These are phyloP conservation scores for Rubia peregrina DNA, from an alignment of 305 asterid species.

Conservation along the genomic window DNA sequence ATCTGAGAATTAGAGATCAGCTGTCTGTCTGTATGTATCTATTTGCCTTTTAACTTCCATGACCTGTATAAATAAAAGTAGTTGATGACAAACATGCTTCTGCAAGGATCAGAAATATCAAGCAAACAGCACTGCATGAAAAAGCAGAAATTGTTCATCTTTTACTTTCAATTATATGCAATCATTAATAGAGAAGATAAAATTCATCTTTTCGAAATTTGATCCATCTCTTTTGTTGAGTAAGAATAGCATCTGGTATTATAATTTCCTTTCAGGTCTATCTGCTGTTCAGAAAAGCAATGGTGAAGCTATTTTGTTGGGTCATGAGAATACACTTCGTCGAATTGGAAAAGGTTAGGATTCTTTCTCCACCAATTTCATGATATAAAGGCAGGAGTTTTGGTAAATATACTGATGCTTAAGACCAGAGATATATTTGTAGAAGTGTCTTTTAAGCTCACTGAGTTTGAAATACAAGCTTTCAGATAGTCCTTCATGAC, in stretches of 20 bases:
- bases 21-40: background rate
- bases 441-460: background rate
- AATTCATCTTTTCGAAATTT: background rate
- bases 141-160: background rate
- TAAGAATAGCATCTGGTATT: background rate
- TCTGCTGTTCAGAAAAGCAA: slow-evolving; percentile 77
- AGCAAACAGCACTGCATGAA: background rate
- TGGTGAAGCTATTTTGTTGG: slow-evolving; percentile 73
- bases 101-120: background rate
- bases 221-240: background rate
- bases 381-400: background rate
- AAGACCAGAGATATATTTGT: background rate
- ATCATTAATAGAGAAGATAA: background rate
- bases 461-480: background rate
- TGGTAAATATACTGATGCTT: background rate
- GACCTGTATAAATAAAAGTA: background rate
- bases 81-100: background rate
- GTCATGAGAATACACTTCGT: slow-evolving; percentile 61
- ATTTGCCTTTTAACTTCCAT: background rate
- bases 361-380: background rate
- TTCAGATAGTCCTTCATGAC: no score
- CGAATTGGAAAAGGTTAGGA: slow-evolving; percentile 66
- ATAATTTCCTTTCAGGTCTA: slow-evolving; percentile 46
- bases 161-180: background rate
- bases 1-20: background rate